Base-by-base conservation (phyloP, 805 yeast species). In the Kodamaea kaohsiungensis region DNA sequence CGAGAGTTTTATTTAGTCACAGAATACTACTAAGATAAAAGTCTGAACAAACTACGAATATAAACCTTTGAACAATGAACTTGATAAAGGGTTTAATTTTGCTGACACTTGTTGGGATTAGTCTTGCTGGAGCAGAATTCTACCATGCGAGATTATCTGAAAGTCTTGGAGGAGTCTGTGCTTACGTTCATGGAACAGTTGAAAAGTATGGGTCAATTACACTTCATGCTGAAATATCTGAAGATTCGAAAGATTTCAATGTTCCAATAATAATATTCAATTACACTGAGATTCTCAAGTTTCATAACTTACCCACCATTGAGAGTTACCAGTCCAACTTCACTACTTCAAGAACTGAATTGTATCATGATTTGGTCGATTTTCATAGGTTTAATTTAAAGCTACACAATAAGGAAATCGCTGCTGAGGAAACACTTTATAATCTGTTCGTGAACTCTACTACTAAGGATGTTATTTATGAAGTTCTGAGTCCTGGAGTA, bases 261-360 rank as follows among this genome's bases (percentile, higher is more conserved):
- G 22, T 40, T 2, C 72, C 74, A 8, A 55, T 60, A 0, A 51
- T 67, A 22, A 60, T 70, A 18, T 63, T 68, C 55, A 64, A 60
- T 43, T 63, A 64, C 53, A 52, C 58, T 6, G 67, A 69, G 42
- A 53, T 67, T 30, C 48, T 49, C 30, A 58, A 67, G 35, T 62
- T 64, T 51, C 45, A 62, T 4, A 55, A 59, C 8, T 4, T 69
- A n/a, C 69, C 67, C 1, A 16, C 53, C 1, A 43, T 61, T 13
- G 58, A 58, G n/a, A 53, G 50, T 30, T 67, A 60, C 49, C 25
- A 48, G 13, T 38, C 53, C 2, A 39, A 43, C 17, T 59, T 51
- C 50, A 33, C 37, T 9, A 27, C 22, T 3, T 49, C 53, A 35
- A 57, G 56, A 16, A 18, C 33, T 7, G 52, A 49, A 12, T 40